These are phyloP conservation scores for Quercus phellos DNA, from an alignment of 331 rosid genomes.

Conservation along the genomic window DNA sequence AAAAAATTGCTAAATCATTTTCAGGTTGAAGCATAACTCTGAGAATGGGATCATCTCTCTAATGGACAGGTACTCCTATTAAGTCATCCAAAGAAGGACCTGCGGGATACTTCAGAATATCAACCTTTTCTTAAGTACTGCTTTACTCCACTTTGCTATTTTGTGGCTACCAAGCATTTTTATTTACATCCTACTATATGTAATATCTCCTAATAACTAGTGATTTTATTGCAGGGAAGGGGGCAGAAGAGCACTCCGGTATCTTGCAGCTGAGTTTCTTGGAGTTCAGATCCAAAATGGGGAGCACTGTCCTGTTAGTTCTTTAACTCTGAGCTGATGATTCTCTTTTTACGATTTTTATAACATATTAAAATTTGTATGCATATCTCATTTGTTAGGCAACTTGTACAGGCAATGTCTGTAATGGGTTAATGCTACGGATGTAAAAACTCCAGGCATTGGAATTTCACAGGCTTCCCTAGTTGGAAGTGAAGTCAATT, in stretches of 20 bases:
- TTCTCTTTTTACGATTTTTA: neutral
- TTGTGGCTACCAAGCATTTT: neutral
- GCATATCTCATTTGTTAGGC: slow-evolving; percentile 1
- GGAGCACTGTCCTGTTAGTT: slow-evolving; percentile 93
- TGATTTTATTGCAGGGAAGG: slow-evolving; percentile 51
- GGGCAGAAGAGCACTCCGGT: slow-evolving; percentile 61
- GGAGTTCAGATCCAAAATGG: slow-evolving; percentile 76
- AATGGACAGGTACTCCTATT: slow-evolving; percentile 63
- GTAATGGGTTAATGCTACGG: neutral
- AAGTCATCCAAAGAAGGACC: slow-evolving; percentile 83
- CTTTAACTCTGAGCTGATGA: slow-evolving; percentile 3
- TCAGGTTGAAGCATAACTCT: slow-evolving; percentile 3
- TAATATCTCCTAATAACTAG: slow-evolving; percentile 8
- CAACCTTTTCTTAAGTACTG: slow-evolving; percentile 62
- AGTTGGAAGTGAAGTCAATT: neutral
- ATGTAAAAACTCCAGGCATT: neutral
- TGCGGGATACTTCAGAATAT: slow-evolving; percentile 78
- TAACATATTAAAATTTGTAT: neutral
- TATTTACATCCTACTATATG: neutral
- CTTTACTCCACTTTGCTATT: neutral
- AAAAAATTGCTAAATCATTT: slow-evolving; percentile 2
- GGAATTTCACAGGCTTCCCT: neutral
- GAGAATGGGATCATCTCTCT: slow-evolving; percentile 1
- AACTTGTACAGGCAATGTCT: neutral
- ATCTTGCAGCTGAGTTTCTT: slow-evolving; percentile 74